These are phyloP conservation scores for Paecilomyces variotii DNA, from an alignment of 2,329 filamentous ascomycete species.

Conservation along the genomic window DNA sequence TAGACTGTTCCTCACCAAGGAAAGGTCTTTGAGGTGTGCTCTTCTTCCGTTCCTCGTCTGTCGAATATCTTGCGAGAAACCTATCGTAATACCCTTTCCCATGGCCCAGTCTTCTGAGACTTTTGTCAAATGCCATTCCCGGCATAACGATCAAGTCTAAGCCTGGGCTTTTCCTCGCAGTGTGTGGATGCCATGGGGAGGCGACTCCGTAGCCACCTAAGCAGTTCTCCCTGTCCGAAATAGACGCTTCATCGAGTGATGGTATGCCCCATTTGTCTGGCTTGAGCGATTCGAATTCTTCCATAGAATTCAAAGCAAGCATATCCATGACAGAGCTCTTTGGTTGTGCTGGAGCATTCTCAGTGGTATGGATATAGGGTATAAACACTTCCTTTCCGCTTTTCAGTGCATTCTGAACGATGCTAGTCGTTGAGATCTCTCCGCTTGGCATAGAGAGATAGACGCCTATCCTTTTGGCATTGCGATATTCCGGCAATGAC, in stretches of 20 bases:
- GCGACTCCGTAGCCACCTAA: constrained; percentile 54
- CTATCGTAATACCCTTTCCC: constrained; percentile 96
- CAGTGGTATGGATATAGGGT: constrained; percentile 69
- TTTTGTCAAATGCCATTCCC: constrained; percentile 80
- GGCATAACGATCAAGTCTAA: constrained; percentile 87
- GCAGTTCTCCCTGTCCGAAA: constrained; percentile 61
- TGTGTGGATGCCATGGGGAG: constrained; percentile 4
- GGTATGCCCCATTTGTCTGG: constrained; percentile 91
- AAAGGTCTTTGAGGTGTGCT: constrained; percentile 43
- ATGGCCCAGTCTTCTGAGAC: constrained; percentile 73
- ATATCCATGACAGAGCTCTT: constrained; percentile 84
- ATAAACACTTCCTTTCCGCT: constrained; percentile 81
- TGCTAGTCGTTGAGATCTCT: constrained; percentile 75
- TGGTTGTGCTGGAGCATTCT: constrained; percentile 27
- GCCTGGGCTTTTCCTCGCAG: constrained; percentile 27
- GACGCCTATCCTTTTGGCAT: constrained; percentile 69
- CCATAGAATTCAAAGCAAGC: constrained; percentile 64
- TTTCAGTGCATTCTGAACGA: constrained; percentile 72
- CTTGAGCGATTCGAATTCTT: constrained; percentile 70
- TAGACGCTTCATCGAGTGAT: constrained; percentile 61
- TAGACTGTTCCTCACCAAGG: constrained; percentile 44
- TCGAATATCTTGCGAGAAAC: constrained; percentile 71
- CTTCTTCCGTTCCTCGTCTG: constrained; percentile 26
- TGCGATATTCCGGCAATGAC: constrained; percentile 63
- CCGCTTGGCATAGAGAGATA: constrained; percentile 88